Conservation (phyloP, 1,284 basidiomycete species). For the Wolfiporia cocos region DNA sequence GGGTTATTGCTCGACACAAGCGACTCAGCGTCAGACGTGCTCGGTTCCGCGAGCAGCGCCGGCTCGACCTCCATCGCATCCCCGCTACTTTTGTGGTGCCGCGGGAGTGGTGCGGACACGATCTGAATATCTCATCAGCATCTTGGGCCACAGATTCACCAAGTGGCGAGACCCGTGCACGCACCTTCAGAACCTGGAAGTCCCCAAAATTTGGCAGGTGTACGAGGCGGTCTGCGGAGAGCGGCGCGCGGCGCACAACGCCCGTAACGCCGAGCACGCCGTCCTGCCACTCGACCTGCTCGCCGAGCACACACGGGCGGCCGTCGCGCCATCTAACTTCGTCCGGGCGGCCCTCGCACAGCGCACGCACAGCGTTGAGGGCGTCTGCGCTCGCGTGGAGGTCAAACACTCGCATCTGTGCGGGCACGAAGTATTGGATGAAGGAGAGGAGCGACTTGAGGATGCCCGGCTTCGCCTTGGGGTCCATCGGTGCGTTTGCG, state of each 20-base stretch:
- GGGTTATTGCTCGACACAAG: slow-evolving; percentile 84
- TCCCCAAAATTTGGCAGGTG: slow-evolving; percentile 91
- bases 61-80: slow-evolving; percentile 61
- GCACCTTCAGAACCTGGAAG: slow-evolving; percentile 77
- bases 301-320: slow-evolving; percentile 76
- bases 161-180: too few species aligned
- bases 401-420: slow-evolving; percentile 65
- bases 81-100: slow-evolving; percentile 30
- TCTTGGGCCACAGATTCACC: too few species aligned
- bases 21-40: slow-evolving; percentile 76
- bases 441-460: slow-evolving; percentile 89
- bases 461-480: slow-evolving; percentile 60
- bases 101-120: slow-evolving; percentile 48
- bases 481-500: slow-evolving; percentile 39
- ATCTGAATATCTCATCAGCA: slow-evolving; percentile 51
- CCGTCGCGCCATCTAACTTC: slow-evolving; percentile 82
- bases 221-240: slow-evolving; percentile 84
- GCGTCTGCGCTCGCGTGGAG: slow-evolving; percentile 59
- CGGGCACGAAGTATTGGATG: slow-evolving; percentile 91
- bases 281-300: slow-evolving; percentile 56
- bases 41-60: slow-evolving; percentile 49
- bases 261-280: slow-evolving; percentile 74
- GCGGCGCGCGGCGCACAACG: slow-evolving; percentile 71
- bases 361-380: slow-evolving; percentile 62
- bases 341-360: slow-evolving; percentile 77